Evolutionary conservation across 176 grass and related monocot genomes (phyloP).

Genomic region (Oryza glumipatula): DNA sequence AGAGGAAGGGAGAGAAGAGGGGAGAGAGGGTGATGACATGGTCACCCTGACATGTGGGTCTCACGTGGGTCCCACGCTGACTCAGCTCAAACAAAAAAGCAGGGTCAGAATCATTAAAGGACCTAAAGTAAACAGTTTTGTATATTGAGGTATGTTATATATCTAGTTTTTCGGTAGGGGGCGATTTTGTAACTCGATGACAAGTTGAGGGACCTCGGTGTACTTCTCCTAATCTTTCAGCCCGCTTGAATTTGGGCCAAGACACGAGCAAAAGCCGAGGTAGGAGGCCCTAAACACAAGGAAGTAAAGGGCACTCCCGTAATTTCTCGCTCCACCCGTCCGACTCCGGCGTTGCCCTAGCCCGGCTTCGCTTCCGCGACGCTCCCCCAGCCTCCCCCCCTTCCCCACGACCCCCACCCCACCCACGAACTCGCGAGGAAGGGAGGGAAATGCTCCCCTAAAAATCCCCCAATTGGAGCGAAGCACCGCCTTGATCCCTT

Average conservation of each 20-base stretch:
- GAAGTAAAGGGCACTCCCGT: conserved; percentile 46
- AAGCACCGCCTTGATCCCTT: conserved; percentile 11
- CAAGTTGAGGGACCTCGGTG: too few relatives aligned
- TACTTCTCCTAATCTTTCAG: background rate
- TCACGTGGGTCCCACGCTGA: too few relatives aligned
- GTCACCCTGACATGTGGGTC: too few relatives aligned
- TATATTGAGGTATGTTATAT: too few relatives aligned
- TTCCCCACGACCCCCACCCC: background rate
- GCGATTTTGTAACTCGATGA: too few relatives aligned
- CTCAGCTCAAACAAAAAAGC: too few relatives aligned
- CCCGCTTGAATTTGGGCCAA: background rate
- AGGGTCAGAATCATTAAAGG: too few relatives aligned
- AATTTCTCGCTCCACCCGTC: background rate
- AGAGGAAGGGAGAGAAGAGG: too few relatives aligned
- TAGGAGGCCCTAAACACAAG: background rate
- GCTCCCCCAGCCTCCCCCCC: conserved; percentile 13
- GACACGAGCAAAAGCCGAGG: background rate
- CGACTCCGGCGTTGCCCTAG: conserved; percentile 51
- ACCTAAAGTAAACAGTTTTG: too few relatives aligned
- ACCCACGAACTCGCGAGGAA: conserved; percentile 37
- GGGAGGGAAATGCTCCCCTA: conserved; percentile 4
- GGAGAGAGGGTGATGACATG: too few relatives aligned
- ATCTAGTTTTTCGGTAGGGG: too few relatives aligned
- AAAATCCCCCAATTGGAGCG: conserved; percentile 30
- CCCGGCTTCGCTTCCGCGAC: conserved; percentile 1